Evolutionary conservation across 1,139 yeast species (phyloP), one percentile per base, ranked within the genome.

Genomic region (Williopsis jadinii): DNA sequence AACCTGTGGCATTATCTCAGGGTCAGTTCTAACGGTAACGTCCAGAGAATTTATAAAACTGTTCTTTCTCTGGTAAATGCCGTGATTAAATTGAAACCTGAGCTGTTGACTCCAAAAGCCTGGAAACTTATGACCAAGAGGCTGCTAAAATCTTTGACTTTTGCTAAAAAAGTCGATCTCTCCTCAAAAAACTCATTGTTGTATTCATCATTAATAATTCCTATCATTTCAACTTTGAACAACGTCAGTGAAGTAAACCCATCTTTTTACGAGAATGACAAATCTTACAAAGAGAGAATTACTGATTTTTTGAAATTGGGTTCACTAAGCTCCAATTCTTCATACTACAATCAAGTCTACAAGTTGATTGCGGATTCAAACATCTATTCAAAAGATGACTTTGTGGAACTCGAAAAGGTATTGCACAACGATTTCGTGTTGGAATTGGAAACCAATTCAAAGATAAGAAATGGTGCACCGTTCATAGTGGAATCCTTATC

Each of bases 251-350:
- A 56, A 8, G 67, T 66, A 43, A 57, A 65, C 51, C 43, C 63
- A 43, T 69, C 70, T 10, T 65, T 81, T 39, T 80, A 86, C 82
- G 62, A 68, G 11, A 63, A 67, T 30, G 80, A 74, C 38, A 70
- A 54, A 64, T 71, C 54, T 40, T 59, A 65, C 50, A 71, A 61
- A 43, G 72, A 55, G 2, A 71, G 71, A 43, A 54, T 81, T 9
- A 35, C 67, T 1, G 70, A 62, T 0, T 71, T 78, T 45, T 54
- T 82, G 28, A 62, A 63, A 12, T 45, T 77, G 12, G 84, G 87
- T 0, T 70, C 74, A 5, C 68, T 80, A 40, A 68, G 68, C 42
- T 77, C 81, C 49, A 65, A 66, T 35, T 71, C 80, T 0, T 49
- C 62, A 0, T 80, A 77, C 52, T 82, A 73, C 51, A 49, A 49